Conservation (phyloP, 495 filamentous ascomycete species). For the Daldinia caldariorum region DNA sequence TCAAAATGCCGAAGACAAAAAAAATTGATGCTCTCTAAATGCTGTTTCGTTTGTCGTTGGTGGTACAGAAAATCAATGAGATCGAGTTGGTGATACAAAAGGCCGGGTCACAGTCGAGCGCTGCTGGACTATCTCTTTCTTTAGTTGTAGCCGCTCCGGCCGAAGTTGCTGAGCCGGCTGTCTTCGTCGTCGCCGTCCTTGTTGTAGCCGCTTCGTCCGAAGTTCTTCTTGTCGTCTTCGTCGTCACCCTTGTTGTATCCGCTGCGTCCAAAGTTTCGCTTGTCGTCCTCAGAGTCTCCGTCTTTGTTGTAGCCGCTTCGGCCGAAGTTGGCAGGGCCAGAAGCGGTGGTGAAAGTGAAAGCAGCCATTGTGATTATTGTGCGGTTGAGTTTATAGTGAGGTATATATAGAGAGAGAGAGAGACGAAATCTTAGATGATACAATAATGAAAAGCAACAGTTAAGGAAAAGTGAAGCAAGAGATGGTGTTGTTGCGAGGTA, state of each 20-base stretch:
- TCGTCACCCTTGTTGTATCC: constrained; percentile 61
- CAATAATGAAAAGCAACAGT: constrained; percentile 10
- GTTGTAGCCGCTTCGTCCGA: constrained; percentile 62
- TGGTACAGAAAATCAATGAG: constrained; percentile 26
- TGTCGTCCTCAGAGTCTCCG: constrained; percentile 39
- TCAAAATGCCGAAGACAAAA: constrained; percentile 35
- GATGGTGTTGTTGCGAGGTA: neutral
- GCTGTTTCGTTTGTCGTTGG: constrained; percentile 27
- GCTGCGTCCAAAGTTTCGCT: constrained; percentile 62
- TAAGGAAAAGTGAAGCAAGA: constrained; percentile 6
- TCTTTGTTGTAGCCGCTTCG: constrained; percentile 53
- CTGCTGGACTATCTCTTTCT: constrained; percentile 41
- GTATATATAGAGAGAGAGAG: neutral
- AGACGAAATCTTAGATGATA: constrained; percentile 2
- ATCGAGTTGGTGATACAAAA: constrained; percentile 19
- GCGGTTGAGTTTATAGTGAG: neutral
- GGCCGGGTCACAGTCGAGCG: constrained; percentile 1
- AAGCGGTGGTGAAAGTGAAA: constrained; percentile 44
- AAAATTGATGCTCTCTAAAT: constrained; percentile 24
- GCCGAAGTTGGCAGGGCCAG: constrained; percentile 33
- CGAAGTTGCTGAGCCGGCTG: constrained; percentile 50
- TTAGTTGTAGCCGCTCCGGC: constrained; percentile 63
- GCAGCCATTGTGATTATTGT: constrained; percentile 55
- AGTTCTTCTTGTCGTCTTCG: constrained; percentile 48
- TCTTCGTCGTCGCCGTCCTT: constrained; percentile 55